phyloP scores from a whole-genome alignment of 345 rosid genomes.

The Citrus maxima region DNA sequence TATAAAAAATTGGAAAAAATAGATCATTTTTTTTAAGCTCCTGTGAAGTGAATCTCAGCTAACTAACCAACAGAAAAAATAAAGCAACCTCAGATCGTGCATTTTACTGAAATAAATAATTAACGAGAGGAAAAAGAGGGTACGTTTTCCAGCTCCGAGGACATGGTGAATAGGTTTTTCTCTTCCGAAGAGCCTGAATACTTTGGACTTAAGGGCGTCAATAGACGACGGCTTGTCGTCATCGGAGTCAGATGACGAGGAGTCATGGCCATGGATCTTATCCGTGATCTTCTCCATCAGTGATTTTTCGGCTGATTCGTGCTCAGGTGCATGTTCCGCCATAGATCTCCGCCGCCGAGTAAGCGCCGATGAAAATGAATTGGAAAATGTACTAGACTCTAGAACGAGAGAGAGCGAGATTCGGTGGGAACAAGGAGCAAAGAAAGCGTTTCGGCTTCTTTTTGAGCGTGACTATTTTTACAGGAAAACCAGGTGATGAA shows the following conservation, averaged over 20 bases:
- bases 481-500: neutral
- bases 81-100: conserved; percentile 5
- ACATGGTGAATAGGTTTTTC: conserved; percentile 84
- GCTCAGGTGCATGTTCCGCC: conserved; percentile 41
- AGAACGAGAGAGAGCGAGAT: neutral
- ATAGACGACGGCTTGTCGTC: conserved; percentile 41
- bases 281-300: conserved; percentile 52
- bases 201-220: conserved; percentile 41
- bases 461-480: neutral
- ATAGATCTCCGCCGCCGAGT: conserved; percentile 26
- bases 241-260: conserved; percentile 63
- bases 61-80: neutral
- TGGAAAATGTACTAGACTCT: neutral
- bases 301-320: conserved; percentile 33
- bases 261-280: conserved; percentile 41
- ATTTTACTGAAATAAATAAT: neutral
- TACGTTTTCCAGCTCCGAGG: conserved; percentile 94
- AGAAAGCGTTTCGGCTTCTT: neutral
- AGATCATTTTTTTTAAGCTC: too few species aligned
- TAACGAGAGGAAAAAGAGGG: conserved; percentile 1
- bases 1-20: neutral
- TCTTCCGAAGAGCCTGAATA: conserved; percentile 74
- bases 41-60: neutral
- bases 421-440: too few species aligned
- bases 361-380: neutral